A percentile compares a stretch with the other conserved stretches of the same genome.
Evolutionary conservation across 176 grass and related monocot genomes (phyloP).

Genomic region (Oropetium thomaeum): DNA sequence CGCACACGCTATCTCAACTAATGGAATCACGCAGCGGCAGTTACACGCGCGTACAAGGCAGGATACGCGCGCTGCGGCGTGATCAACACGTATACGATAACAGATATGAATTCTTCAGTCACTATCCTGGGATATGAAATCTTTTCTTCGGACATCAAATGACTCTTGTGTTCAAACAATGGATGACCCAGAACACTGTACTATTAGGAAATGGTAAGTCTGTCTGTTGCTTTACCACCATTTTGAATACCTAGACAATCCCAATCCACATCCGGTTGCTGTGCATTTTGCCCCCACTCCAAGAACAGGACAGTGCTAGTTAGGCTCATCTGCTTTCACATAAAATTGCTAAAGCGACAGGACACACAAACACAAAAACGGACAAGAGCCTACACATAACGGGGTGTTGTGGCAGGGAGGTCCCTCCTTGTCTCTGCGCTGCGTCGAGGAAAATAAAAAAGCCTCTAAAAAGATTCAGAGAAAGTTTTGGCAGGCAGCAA

Average conservation of each 20-base stretch:
- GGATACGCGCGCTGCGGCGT: no score
- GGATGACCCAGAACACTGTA: no score
- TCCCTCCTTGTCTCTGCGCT: background rate
- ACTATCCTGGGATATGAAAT: no score
- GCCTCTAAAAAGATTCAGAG: constrained; percentile 25
- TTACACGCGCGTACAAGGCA: no score
- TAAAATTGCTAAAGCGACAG: background rate
- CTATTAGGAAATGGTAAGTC: background rate
- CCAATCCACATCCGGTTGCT: background rate
- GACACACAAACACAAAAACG: constrained; percentile 18
- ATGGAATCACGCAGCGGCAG: no score
- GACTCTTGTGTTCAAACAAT: no score
- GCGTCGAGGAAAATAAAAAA: constrained; percentile 12
- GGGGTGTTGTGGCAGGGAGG: background rate
- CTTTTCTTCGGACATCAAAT: no score
- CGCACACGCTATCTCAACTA: no score
- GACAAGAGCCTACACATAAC: background rate
- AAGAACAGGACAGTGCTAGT: background rate
- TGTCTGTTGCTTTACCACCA: background rate
- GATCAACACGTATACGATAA: no score
- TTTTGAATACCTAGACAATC: background rate
- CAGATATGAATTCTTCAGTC: no score
- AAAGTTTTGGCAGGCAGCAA: constrained; percentile 13
- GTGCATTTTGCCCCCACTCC: background rate
- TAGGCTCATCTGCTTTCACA: constrained; percentile 20